Percentiles rank a stretch among this genome's conserved stretches.
phyloP scores from a whole-genome alignment of 2,329 filamentous ascomycete genomes.

The Fusarium gaditjirri region DNA sequence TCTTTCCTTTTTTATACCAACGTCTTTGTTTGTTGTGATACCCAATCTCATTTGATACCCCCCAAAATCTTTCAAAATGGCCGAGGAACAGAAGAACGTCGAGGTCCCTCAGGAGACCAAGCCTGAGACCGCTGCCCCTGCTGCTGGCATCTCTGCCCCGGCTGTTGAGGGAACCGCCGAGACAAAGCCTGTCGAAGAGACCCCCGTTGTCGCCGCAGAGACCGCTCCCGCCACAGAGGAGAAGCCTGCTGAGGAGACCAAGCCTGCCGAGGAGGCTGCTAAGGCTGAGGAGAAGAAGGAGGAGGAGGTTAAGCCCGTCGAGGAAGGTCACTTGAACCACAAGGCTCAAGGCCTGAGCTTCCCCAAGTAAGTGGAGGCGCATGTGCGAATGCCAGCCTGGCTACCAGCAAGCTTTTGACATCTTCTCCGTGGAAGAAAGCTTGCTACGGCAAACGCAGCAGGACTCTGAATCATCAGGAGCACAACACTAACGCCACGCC shows the following conservation, averaged over 20 bases:
- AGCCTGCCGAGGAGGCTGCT: slow-evolving; percentile 55
- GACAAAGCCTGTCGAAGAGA: slow-evolving; percentile 54
- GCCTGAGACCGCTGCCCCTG: slow-evolving; percentile 47
- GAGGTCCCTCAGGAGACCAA: slow-evolving; percentile 66
- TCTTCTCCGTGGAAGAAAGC: background rate
- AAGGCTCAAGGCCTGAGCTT: slow-evolving; percentile 84
- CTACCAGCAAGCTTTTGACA: background rate
- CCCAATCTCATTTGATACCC: slow-evolving; percentile 57
- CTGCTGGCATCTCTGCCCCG: slow-evolving; percentile 45
- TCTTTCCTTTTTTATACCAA: slow-evolving; percentile 53
- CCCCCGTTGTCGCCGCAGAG: slow-evolving; percentile 49
- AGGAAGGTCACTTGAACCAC: slow-evolving; percentile 88
- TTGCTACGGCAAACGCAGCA: background rate
- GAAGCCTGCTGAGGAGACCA: slow-evolving; percentile 56
- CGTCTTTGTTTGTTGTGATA: slow-evolving; percentile 63
- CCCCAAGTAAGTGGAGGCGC: slow-evolving; percentile 78
- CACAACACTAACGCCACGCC: slow-evolving; percentile 36
- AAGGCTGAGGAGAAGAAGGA: slow-evolving; percentile 58
- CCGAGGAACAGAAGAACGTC: slow-evolving; percentile 77
- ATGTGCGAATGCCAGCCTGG: background rate
- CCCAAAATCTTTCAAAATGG: slow-evolving; percentile 67
- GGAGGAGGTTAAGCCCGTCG: slow-evolving; percentile 74
- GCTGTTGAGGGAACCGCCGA: slow-evolving; percentile 49
- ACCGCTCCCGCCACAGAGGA: slow-evolving; percentile 53
- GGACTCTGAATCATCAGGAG: background rate